Conservation (phyloP, 352 stramenopile genomes). For the Hyaloperonospora arabidopsidis region DNA sequence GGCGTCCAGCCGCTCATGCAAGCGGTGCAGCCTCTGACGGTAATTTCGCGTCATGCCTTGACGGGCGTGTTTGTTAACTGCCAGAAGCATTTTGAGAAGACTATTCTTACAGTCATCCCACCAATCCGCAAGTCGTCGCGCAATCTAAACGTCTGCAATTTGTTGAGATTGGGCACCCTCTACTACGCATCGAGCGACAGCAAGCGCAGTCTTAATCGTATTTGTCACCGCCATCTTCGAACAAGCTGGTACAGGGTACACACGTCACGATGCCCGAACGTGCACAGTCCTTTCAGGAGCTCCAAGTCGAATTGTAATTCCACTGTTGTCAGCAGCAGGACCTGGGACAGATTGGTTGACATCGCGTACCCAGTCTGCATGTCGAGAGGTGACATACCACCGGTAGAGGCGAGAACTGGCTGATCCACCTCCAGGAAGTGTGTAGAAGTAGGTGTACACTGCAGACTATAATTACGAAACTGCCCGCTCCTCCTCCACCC, state of each 20-base stretch:
- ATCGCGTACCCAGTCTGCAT: not conserved
- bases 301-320: not conserved
- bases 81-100: not conserved
- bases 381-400: not conserved
- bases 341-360: not conserved
- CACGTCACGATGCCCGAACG: no score
- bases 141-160: not conserved
- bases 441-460: no score
- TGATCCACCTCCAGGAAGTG: not conserved
- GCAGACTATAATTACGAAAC: no score
- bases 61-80: no score
- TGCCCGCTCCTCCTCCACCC: no score
- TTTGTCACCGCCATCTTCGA: not conserved
- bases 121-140: not conserved
- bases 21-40: not conserved
- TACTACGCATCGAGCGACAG: not conserved
- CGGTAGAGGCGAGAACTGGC: not conserved
- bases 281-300: no score
- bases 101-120: not conserved
- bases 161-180: not conserved
- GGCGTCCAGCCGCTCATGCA: not conserved
- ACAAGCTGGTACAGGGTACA: no score
- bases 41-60: not conserved
- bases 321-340: not conserved
- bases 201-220: not conserved